Percentiles rank a stretch among this genome's conserved stretches.
These are phyloP conservation scores for Linum usitatissimum DNA, from an alignment of 345 rosid species.

Conservation along the genomic window DNA sequence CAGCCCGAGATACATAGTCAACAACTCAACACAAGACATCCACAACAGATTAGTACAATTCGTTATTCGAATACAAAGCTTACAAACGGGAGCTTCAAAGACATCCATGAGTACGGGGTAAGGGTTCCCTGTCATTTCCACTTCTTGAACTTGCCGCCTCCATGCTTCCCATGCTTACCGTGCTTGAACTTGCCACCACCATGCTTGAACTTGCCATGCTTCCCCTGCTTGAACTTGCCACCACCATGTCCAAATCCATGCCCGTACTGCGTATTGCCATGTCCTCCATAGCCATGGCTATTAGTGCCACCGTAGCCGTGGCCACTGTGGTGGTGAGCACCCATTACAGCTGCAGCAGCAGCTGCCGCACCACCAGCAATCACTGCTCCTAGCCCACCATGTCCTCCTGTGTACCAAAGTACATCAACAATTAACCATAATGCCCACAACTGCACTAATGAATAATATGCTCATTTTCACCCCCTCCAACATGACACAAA, in stretches of 20 bases:
- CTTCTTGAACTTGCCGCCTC: slow-evolving; percentile 79
- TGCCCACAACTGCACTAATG: not conserved
- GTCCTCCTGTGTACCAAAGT: slow-evolving; percentile 47
- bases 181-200: slow-evolving; percentile 17
- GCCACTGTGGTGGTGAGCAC: slow-evolving; percentile 39
- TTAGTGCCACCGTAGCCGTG: slow-evolving; percentile 25
- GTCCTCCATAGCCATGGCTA: slow-evolving; percentile 11
- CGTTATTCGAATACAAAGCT: too few species aligned
- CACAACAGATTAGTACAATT: too few species aligned
- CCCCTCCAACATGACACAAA: too few species aligned
- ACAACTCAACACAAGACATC: too few species aligned
- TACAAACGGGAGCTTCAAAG: too few species aligned
- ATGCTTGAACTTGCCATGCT: slow-evolving; percentile 33
- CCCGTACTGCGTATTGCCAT: slow-evolving; percentile 18
- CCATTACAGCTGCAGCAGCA: slow-evolving; percentile 68
- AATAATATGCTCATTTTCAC: not conserved
- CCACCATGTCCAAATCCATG: slow-evolving; percentile 15
- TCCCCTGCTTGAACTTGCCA: slow-evolving; percentile 33
- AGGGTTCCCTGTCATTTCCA: slow-evolving; percentile 49
- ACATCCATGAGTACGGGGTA: too few species aligned
- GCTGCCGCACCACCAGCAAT: slow-evolving; percentile 84
- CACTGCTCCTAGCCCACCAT: slow-evolving; percentile 60
- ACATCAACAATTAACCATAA: not conserved
- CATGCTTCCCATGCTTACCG: slow-evolving; percentile 39
- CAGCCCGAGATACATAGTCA: too few species aligned